Evolutionary conservation across 164 flowering plant species (phyloP).

Genomic region (Piper longum): DNA sequence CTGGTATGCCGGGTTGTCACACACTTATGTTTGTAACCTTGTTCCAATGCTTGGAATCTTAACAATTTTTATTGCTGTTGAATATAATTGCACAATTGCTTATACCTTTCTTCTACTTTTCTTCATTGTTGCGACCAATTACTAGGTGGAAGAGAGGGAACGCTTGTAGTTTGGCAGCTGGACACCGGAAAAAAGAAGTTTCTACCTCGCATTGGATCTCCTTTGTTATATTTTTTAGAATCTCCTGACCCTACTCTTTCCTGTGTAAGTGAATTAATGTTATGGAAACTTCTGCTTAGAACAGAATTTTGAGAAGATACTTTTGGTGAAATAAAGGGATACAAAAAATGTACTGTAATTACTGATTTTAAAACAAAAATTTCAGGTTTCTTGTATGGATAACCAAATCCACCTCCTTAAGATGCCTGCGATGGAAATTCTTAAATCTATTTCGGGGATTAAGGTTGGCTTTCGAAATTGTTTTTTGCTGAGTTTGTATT

Average conservation of each 20-base stretch:
- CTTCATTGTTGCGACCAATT: not conserved
- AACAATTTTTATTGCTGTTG: not conserved
- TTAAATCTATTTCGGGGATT: conserved; percentile 72
- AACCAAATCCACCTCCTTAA: conserved; percentile 79
- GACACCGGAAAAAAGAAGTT: conserved; percentile 83
- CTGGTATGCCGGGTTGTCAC: conserved; percentile 34
- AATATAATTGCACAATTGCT: no score
- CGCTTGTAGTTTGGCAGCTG: conserved; percentile 90
- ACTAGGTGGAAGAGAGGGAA: conserved; percentile 90
- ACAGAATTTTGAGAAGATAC: no score
- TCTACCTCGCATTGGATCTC: conserved; percentile 82
- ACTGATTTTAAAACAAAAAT: not conserved
- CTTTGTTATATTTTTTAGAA: conserved; percentile 43
- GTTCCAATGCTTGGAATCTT: not conserved
- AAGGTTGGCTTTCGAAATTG: conserved; percentile 38
- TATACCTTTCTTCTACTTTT: not conserved
- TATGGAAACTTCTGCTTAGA: not conserved
- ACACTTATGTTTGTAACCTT: not conserved
- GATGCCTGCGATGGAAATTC: conserved; percentile 72
- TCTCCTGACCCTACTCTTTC: conserved; percentile 77
- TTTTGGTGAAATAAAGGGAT: no score
- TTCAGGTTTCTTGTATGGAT: conserved; percentile 89
- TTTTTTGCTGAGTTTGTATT: no score
- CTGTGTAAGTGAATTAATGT: conserved; percentile 39
- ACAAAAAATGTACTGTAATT: no score